Conservation (phyloP, 2,329 filamentous ascomycete genomes). For the Xylariaceae sp. region DNA sequence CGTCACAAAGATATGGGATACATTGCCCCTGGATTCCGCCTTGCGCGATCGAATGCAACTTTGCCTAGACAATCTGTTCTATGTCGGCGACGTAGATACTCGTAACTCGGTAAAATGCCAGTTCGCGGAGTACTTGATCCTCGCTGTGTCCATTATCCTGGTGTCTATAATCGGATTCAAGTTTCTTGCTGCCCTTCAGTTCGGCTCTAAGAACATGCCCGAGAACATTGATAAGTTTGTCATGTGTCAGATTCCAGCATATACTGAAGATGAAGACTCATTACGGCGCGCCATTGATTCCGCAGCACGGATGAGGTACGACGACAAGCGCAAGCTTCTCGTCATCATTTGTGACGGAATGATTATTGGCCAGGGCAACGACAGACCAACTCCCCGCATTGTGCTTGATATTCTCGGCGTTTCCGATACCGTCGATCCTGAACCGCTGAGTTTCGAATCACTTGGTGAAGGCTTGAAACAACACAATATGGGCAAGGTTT, state of each 20-base stretch:
- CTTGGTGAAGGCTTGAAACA: slow-evolving; percentile 94
- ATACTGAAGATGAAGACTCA: slow-evolving; percentile 97
- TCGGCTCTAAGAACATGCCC: slow-evolving; percentile 83
- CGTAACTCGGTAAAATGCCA: slow-evolving; percentile 80
- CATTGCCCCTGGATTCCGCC: slow-evolving; percentile 56
- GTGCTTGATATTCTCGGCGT: slow-evolving; percentile 97
- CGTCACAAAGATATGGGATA: slow-evolving; percentile 78
- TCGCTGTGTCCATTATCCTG: slow-evolving; percentile 79
- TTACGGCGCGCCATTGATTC: slow-evolving; percentile 96
- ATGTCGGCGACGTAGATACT: slow-evolving; percentile 87
- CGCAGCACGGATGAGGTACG: slow-evolving; percentile 90
- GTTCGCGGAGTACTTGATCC: slow-evolving; percentile 85
- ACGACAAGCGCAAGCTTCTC: slow-evolving; percentile 95
- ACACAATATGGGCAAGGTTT: slow-evolving; percentile 99
- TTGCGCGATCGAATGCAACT: slow-evolving; percentile 68
- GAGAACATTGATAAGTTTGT: slow-evolving; percentile 98
- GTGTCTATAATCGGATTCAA: slow-evolving; percentile 88
- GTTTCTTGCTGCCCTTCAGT: slow-evolving; percentile 94
- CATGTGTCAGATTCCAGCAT: slow-evolving; percentile 95
- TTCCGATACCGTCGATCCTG: slow-evolving; percentile 87
- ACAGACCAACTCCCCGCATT: slow-evolving; percentile 90
- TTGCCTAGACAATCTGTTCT: slow-evolving; percentile 93
- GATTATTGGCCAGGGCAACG: slow-evolving; percentile 99
- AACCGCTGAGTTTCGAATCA: slow-evolving; percentile 94
- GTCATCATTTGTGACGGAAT: slow-evolving; percentile 95